Conservation (phyloP, 257 asterid species). For the Solanum sejunctum region DNA sequence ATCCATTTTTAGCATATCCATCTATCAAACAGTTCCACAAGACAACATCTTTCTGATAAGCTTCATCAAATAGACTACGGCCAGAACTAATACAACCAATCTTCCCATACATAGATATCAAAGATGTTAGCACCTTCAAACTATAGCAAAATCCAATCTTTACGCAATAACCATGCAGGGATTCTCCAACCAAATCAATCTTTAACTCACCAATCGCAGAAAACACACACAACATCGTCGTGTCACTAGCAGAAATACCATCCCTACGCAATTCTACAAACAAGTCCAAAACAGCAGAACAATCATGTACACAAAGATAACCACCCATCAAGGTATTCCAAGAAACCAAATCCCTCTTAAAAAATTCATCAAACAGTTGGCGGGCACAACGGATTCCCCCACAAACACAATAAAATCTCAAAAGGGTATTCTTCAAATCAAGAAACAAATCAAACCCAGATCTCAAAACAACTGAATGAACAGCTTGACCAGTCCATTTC, state of each 20-base stretch:
- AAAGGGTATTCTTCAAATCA: constrained; percentile 39
- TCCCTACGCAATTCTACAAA: constrained; percentile 17
- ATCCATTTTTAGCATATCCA: constrained; percentile 36
- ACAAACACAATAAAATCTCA: constrained; percentile 39
- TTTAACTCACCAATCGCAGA: constrained; percentile 23
- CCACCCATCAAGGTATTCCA: constrained; percentile 65
- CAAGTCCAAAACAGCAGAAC: constrained; percentile 22
- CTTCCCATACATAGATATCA: constrained; percentile 50
- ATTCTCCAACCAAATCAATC: constrained; percentile 10
- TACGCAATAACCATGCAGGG: constrained; percentile 34
- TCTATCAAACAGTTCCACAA: constrained; percentile 69
- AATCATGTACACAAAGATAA: constrained; percentile 19
- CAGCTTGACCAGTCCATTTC: constrained; percentile 19
- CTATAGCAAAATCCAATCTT: constrained; percentile 37
- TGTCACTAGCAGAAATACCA: constrained; percentile 8
- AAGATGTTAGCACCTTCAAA: constrained; percentile 25
- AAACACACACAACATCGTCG: constrained; percentile 27
- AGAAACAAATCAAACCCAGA: constrained; percentile 36
- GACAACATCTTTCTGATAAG: constrained; percentile 29
- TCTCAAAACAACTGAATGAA: constrained; percentile 32
- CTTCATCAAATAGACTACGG: constrained; percentile 35
- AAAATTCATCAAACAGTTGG: constrained; percentile 45
- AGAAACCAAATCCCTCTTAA: constrained; percentile 30
- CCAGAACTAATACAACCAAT: constrained; percentile 16
- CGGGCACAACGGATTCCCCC: constrained; percentile 34